A percentile compares a stretch with the other conserved stretches of the same genome.
These are phyloP conservation scores for Aspergillus incahuasiensis DNA, from an alignment of 495 filamentous ascomycete species.

Conservation along the genomic window DNA sequence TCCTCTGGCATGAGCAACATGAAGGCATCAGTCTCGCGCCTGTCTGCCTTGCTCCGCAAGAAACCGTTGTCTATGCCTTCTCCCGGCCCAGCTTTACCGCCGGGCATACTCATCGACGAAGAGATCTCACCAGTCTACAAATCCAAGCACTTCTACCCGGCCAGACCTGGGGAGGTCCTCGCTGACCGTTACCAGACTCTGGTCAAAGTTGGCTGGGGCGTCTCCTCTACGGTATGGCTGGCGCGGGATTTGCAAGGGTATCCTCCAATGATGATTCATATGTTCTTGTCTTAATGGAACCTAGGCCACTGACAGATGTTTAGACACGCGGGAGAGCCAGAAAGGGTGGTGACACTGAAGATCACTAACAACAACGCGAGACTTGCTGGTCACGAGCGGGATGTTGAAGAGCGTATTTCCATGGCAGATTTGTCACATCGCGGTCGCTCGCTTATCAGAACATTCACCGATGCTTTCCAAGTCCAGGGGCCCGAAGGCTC, in stretches of 20 bases:
- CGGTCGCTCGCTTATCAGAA: constrained; percentile 25
- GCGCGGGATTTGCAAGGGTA: constrained; percentile 33
- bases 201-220: constrained; percentile 42
- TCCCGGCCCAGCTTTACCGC: constrained; percentile 25
- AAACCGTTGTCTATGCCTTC: constrained; percentile 29
- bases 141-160: constrained; percentile 40
- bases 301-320: constrained; percentile 28
- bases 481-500: constrained; percentile 23
- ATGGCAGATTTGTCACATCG: constrained; percentile 29
- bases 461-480: constrained; percentile 27
- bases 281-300: neutral
- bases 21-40: constrained; percentile 20
- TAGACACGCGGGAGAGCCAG: constrained; percentile 30
- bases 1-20: too few relatives aligned
- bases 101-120: constrained; percentile 30
- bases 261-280: constrained; percentile 12
- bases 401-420: constrained; percentile 28
- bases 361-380: constrained; percentile 24
- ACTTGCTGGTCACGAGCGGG: constrained; percentile 33
- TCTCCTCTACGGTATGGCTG: constrained; percentile 38
- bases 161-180: constrained; percentile 38
- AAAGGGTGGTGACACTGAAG: constrained; percentile 40
- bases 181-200: constrained; percentile 36
- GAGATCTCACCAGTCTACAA: constrained; percentile 33
- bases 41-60: constrained; percentile 26